Conservation (phyloP, 257 asterid species). For the Verbascum thapsus region DNA sequence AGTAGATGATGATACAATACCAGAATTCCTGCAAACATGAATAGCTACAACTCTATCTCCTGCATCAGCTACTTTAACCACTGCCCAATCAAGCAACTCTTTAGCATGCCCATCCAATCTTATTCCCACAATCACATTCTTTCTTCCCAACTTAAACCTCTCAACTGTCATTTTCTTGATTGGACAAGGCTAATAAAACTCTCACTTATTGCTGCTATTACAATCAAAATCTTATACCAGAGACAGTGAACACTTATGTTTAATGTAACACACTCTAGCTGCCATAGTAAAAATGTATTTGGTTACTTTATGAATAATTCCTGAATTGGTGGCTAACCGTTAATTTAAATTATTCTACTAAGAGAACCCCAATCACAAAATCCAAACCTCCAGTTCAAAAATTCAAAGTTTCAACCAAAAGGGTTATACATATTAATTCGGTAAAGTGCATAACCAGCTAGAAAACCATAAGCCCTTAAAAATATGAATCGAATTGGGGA, state of each 20-base stretch:
- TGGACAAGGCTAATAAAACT: slow-evolving; percentile 29
- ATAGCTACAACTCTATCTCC: slow-evolving; percentile 81
- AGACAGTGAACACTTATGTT: slow-evolving; percentile 36
- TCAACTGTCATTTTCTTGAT: slow-evolving; percentile 53
- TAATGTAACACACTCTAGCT: too few species aligned
- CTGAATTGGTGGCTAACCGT: too few species aligned
- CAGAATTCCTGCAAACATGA: slow-evolving; percentile 80
- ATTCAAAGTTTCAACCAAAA: slow-evolving; percentile 33
- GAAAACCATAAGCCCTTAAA: too few species aligned
- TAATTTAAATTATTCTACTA: slow-evolving; percentile 31
- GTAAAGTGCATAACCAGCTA: slow-evolving; percentile 32
- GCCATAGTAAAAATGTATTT: too few species aligned
- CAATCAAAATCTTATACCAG: slow-evolving; percentile 31
- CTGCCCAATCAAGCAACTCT: slow-evolving; percentile 87
- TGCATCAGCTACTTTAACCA: slow-evolving; percentile 76
- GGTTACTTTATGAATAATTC: too few species aligned
- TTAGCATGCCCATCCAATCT: slow-evolving; percentile 62
- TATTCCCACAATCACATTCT: slow-evolving; percentile 78
- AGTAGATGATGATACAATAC: slow-evolving; percentile 42
- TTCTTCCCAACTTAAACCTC: slow-evolving; percentile 45
- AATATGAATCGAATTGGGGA: slow-evolving; percentile 32
- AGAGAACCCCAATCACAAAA: slow-evolving; percentile 47
- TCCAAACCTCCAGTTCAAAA: slow-evolving; percentile 48
- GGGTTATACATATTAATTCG: slow-evolving; percentile 18
- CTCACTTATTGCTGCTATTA: too few species aligned